These are phyloP conservation scores for Narthecium ossifragum DNA, from an alignment of 106 monocot genomes.

Conservation along the genomic window DNA sequence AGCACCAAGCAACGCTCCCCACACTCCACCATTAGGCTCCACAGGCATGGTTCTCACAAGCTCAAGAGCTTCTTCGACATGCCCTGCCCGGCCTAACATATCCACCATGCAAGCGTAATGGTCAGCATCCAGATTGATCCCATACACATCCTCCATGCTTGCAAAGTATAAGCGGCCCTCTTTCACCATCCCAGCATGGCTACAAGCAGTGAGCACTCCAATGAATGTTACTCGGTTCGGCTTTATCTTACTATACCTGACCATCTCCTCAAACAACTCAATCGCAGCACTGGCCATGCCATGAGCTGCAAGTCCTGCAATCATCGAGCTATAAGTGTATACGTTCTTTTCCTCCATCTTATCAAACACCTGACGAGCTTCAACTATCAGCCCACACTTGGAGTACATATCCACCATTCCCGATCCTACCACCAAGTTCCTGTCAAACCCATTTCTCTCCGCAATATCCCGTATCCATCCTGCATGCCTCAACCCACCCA, in stretches of 20 bases:
- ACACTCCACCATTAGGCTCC: conserved; percentile 38
- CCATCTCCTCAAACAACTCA: conserved; percentile 48
- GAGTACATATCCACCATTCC: conserved; percentile 70
- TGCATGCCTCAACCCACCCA: conserved; percentile 32
- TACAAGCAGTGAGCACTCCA: conserved; percentile 63
- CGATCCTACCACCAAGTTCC: conserved; percentile 38
- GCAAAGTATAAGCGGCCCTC: conserved; percentile 43
- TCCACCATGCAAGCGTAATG: conserved; percentile 76
- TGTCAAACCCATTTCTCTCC: background rate
- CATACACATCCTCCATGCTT: conserved; percentile 32
- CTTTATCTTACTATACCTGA: conserved; percentile 10
- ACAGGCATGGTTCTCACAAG: conserved; percentile 41
- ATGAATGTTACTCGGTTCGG: conserved; percentile 60
- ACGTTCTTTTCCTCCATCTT: conserved; percentile 43
- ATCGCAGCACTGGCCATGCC: conserved; percentile 45
- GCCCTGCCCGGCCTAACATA: conserved; percentile 52
- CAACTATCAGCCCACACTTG: conserved; percentile 61
- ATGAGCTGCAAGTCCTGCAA: conserved; percentile 46
- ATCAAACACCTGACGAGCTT: conserved; percentile 34
- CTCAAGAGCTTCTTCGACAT: conserved; percentile 43
- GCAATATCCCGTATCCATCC: conserved; percentile 20
- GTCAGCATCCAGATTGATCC: conserved; percentile 33
- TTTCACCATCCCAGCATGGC: conserved; percentile 60
- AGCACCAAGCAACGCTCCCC: conserved; percentile 74
- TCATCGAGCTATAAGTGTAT: conserved; percentile 60